Conservation (phyloP, 495 filamentous ascomycete genomes). For the Penicillium daleae region DNA sequence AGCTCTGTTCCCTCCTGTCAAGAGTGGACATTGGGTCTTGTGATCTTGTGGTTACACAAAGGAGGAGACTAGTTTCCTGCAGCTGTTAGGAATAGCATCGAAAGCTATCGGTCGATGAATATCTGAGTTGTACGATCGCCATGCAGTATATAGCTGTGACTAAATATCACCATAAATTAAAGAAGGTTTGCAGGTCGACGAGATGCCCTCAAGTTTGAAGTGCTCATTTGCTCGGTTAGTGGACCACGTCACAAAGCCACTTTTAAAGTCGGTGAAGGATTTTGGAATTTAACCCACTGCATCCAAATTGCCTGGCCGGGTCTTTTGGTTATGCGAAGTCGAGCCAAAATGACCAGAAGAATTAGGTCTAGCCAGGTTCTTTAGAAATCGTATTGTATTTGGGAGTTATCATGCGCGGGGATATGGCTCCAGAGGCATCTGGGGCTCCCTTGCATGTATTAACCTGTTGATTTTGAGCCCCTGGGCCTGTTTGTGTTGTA, state of each 20-base stretch:
- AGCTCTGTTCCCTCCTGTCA: not conserved
- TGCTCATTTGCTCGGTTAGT: not conserved
- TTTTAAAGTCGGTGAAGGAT: not conserved
- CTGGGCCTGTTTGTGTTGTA: no score
- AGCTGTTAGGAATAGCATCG: not conserved
- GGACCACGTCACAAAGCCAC: not conserved
- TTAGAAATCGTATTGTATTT: no score
- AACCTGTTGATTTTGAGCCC: no score
- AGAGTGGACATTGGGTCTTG: not conserved
- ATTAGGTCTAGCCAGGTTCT: not conserved
- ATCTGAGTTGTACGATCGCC: not conserved
- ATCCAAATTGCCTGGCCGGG: not conserved
- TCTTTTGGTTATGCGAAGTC: not conserved
- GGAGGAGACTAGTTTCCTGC: not conserved
- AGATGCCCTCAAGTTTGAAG: not conserved
- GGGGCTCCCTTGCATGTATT: not conserved
- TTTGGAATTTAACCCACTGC: not conserved
- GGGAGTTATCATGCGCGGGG: not conserved
- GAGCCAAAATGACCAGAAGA: not conserved
- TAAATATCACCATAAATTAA: not conserved
- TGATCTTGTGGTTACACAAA: slow-evolving; percentile 1
- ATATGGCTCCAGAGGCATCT: not conserved
- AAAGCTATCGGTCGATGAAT: not conserved
- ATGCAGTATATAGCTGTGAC: not conserved
- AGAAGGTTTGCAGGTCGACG: not conserved